A percentile compares a stretch with the other conserved stretches of the same genome.
Evolutionary conservation across 495 filamentous ascomycete genomes (phyloP).

Genomic region (Sordaria brevicollis): DNA sequence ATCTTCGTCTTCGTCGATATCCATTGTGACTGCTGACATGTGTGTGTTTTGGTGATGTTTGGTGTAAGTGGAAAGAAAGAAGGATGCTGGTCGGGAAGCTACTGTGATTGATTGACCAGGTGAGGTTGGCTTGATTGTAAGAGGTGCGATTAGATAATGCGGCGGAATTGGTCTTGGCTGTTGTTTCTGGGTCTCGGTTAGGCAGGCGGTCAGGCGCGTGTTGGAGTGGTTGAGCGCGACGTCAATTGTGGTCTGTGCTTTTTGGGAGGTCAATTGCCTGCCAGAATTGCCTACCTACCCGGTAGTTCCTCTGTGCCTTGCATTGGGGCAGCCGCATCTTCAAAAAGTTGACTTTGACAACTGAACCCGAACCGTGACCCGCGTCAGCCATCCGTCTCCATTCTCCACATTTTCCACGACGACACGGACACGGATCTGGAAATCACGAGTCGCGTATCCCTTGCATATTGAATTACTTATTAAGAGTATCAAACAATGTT

Average conservation of each 20-base stretch:
- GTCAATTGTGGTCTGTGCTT: background rate
- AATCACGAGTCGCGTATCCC: background rate
- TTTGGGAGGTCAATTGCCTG: background rate
- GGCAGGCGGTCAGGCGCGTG: conserved; percentile 20
- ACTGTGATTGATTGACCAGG: background rate
- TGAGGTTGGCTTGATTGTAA: conserved; percentile 13
- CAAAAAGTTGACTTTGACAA: too few species aligned
- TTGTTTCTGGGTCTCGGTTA: background rate
- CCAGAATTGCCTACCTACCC: background rate
- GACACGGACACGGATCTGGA: too few species aligned
- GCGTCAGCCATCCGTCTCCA: background rate
- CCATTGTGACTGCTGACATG: conserved; percentile 35
- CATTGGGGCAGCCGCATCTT: background rate
- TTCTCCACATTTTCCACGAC: background rate
- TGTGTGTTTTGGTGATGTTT: background rate
- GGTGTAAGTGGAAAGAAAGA: background rate
- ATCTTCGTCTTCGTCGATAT: conserved; percentile 61
- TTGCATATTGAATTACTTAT: background rate
- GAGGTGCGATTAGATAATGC: conserved; percentile 22
- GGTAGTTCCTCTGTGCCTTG: background rate
- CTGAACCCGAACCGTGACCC: too few species aligned
- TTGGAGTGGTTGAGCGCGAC: conserved; percentile 1
- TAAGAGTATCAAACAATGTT: too few species aligned
- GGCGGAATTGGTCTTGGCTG: background rate
- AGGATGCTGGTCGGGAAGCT: background rate